Percentiles rank a stretch among this genome's conserved stretches.
Evolutionary conservation across 176 grass and related monocot species (phyloP).

Genomic region (Ensete glaucum): DNA sequence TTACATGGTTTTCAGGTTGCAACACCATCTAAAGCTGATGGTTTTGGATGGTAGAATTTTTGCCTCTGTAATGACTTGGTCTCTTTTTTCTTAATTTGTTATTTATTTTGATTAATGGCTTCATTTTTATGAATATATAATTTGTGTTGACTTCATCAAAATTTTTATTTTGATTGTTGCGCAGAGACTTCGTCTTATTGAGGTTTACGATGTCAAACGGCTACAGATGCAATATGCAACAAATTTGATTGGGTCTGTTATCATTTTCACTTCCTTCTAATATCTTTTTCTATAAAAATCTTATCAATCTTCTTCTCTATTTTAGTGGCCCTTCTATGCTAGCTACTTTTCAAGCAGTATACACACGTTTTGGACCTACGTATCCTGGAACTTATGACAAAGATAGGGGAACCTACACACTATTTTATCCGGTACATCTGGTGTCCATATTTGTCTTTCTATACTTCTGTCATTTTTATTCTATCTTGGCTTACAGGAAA

Average conservation of each 20-base stretch:
- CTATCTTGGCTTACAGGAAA: constrained; percentile 19
- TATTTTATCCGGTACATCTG: constrained; percentile 93
- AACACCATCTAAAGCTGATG: background rate
- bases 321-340: constrained; percentile 72
- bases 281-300: background rate
- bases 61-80: background rate
- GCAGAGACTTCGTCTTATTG: constrained; percentile 77
- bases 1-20: background rate
- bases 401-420: constrained; percentile 86
- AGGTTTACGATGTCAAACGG: constrained; percentile 91
- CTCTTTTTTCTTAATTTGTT: background rate
- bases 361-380: constrained; percentile 85
- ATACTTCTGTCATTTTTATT: background rate
- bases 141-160: background rate
- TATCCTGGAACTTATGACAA: constrained; percentile 91
- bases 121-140: background rate
- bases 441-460: constrained; percentile 1
- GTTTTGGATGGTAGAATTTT: background rate
- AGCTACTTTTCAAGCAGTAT: constrained; percentile 85
- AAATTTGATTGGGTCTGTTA: constrained; percentile 78
- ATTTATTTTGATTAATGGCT: background rate
- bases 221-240: constrained; percentile 84
- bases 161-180: constrained; percentile 7
- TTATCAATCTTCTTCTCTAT: constrained; percentile 19
- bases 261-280: background rate